Evolutionary conservation across 2,329 filamentous ascomycete species (phyloP), one percentile per base, ranked within the genome.

Genomic region (Myriosclerotinia scirpicola): DNA sequence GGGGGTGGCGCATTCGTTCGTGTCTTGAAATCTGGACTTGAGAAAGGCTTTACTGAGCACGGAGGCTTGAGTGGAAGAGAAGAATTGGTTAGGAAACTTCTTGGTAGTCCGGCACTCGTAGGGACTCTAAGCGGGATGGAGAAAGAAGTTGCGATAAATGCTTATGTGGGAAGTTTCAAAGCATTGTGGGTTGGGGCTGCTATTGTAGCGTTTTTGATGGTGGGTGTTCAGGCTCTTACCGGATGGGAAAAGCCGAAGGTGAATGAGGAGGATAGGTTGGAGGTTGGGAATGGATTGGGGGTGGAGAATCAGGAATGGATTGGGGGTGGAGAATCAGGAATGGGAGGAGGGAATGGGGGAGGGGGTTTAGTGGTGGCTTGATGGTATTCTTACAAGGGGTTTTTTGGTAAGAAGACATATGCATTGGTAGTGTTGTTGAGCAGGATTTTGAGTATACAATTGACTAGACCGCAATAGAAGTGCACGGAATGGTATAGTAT

Each of bases 81-180:
- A 2, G 77, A 81, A 1, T 75, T 89, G 22, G 79, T 87, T 1
- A 78, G 83, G n/a, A 79, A 79, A 61, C 75, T 89, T 15, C 72
- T 88, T 12, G 87, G 86, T 0, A 86, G 84, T 70, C 87, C 87
- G 2, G 84, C 82, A 0, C 74, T 86, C 17, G 85, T 87, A 0
- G 75, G 77, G 40, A 74, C 73, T 14, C 71, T 89, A 54, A 69
- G 77, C 0, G 85, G 84, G 0, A 71, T 76, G 8, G 84, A 87
- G 68, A 80, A 76, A 52, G 75, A 78, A 11, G 77, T 87, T 36
- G 86, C 86, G 0, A 74, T 86, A 1, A 67, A 76, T 15, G 81
- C 81, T 1, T 89, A 88, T 72, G 79, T 83, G 64, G 77, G 79
- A n/a, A 84, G 82, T 0, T 71, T 88, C 26, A 81, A 78, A 61